phyloP scores from a whole-genome alignment of 2,329 filamentous ascomycete genomes.

The Penicillium sp. region DNA sequence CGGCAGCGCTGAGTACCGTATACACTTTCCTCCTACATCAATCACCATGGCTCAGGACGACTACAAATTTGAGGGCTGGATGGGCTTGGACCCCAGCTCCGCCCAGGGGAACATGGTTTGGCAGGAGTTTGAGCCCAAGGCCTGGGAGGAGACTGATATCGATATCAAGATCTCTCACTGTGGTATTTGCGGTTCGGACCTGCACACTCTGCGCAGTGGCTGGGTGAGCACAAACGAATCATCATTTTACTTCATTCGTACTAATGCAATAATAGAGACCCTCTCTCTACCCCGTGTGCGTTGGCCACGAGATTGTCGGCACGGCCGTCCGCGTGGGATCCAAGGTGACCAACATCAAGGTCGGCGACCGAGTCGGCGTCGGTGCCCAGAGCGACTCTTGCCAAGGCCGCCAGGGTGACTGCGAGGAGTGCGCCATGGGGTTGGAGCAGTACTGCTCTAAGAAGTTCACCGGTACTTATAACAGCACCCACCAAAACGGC shows the following conservation, averaged over 20 bases:
- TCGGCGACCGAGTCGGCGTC: slow-evolving; percentile 52
- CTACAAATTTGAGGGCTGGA: slow-evolving; percentile 60
- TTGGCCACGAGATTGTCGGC: slow-evolving; percentile 68
- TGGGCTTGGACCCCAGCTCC: slow-evolving; percentile 53
- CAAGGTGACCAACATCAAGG: slow-evolving; percentile 34
- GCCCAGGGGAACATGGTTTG: slow-evolving; percentile 58
- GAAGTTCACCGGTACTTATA: slow-evolving; percentile 36
- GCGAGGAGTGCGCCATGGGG: slow-evolving; percentile 55
- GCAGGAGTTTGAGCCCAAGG: slow-evolving; percentile 62
- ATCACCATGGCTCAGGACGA: slow-evolving; percentile 31
- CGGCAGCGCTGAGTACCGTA: not conserved
- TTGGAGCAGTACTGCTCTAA: slow-evolving; percentile 39
- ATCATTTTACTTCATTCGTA: too few species aligned
- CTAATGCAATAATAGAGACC: slow-evolving; percentile 24
- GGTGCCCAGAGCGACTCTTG: slow-evolving; percentile 63
- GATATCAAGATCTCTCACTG: slow-evolving; percentile 66
- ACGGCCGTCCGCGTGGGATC: slow-evolving; percentile 59
- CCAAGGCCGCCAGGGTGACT: slow-evolving; percentile 45
- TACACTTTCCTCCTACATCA: not conserved
- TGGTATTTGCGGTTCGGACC: slow-evolving; percentile 65
- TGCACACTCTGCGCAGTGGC: slow-evolving; percentile 58
- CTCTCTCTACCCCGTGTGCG: slow-evolving; percentile 49
- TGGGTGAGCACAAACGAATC: slow-evolving; percentile 31
- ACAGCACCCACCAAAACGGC: slow-evolving; percentile 49
- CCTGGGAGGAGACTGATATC: slow-evolving; percentile 66